Evolutionary conservation across 1,284 basidiomycete species (phyloP).

Genomic region (Leccinum fuscescens): DNA sequence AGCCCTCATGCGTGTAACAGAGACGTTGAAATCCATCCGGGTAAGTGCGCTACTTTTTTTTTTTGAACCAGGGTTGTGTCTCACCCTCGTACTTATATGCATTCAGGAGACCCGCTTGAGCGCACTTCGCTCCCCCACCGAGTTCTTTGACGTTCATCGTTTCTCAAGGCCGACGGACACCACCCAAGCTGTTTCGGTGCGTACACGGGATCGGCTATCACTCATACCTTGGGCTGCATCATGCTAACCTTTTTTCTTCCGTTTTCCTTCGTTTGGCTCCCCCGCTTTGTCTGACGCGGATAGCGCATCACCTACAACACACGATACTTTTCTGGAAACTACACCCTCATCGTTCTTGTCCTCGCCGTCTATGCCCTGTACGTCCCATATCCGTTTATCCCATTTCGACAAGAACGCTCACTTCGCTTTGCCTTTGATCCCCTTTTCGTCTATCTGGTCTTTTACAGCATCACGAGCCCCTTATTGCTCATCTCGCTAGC

Average conservation of each 20-base stretch:
- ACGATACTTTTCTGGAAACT: constrained; percentile 91
- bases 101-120: constrained; percentile 79
- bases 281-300: neutral
- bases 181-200: constrained; percentile 66
- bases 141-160: constrained; percentile 90
- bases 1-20: constrained; percentile 56
- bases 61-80: neutral
- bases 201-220: constrained; percentile 24
- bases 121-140: constrained; percentile 72
- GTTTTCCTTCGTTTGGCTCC: neutral
- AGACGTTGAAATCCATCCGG: constrained; percentile 71
- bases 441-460: neutral
- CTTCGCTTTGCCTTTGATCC: neutral
- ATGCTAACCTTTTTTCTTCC: neutral
- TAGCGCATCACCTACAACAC: constrained; percentile 93
- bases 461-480: constrained; percentile 66
- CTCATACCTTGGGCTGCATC: neutral
- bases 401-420: neutral
- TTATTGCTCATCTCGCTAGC: constrained; percentile 80
- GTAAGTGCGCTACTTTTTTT: constrained; percentile 41
- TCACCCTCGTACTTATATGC: neutral
- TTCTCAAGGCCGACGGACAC: constrained; percentile 79
- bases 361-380: constrained; percentile 91
- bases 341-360: constrained; percentile 77
- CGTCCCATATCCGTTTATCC: constrained; percentile 26